A percentile compares a stretch with the other conserved stretches of the same genome.
Evolutionary conservation across 192 early-diverging fungal genomes (phyloP).

Genomic region (Coemansia erecta): DNA sequence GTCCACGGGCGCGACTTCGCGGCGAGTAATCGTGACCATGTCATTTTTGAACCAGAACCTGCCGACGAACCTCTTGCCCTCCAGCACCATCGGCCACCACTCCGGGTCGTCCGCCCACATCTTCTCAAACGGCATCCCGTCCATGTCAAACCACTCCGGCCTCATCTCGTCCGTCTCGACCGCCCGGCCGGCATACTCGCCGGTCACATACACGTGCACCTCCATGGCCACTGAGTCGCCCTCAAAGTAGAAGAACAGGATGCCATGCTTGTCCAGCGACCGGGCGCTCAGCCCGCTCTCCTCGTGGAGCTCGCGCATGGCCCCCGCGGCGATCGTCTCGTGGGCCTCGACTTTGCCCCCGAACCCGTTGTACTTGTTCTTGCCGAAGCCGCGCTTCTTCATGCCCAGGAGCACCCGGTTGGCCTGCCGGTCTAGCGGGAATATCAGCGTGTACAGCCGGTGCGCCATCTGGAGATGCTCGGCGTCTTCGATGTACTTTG

Average conservation of each 20-base stretch:
- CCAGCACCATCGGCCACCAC: conserved; percentile 64
- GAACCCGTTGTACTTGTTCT: conserved; percentile 69
- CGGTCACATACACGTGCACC: conserved; percentile 60
- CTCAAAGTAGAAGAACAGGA: conserved; percentile 67
- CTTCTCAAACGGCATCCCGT: conserved; percentile 58
- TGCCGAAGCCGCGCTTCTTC: conserved; percentile 81
- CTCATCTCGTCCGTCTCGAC: conserved; percentile 75
- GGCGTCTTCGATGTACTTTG: conserved; percentile 30
- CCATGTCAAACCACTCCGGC: conserved; percentile 64
- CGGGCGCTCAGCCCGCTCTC: conserved; percentile 54
- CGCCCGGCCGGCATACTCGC: conserved; percentile 48
- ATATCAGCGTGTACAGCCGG: conserved; percentile 44
- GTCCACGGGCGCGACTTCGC: conserved; percentile 10
- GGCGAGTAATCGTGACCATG: conserved; percentile 29
- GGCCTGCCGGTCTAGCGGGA: conserved; percentile 25
- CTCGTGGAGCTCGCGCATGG: conserved; percentile 63
- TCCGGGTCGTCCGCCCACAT: conserved; percentile 74
- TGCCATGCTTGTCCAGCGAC: conserved; percentile 50
- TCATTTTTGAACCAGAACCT: conserved; percentile 54
- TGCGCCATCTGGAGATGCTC: conserved; percentile 24
- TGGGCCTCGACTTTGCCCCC: conserved; percentile 74
- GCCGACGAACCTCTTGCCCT: conserved; percentile 47
- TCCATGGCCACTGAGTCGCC: conserved; percentile 62
- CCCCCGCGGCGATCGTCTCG: conserved; percentile 63
- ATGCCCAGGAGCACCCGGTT: conserved; percentile 63